Base-by-base conservation (phyloP, 2,329 filamentous ascomycete species). In the Curvularia eragrostidis region DNA sequence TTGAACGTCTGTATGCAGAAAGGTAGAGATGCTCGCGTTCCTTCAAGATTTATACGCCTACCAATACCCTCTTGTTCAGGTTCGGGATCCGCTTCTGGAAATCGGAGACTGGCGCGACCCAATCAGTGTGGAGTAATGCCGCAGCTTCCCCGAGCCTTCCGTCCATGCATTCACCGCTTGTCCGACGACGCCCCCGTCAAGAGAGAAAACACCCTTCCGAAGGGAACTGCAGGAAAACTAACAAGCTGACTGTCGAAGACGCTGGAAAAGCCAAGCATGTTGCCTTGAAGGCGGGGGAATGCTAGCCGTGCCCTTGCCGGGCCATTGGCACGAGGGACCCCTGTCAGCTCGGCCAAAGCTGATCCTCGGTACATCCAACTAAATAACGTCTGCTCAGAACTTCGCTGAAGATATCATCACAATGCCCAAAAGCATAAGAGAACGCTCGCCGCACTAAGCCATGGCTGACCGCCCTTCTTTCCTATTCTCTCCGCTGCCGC, bases 401-500 rank as follows among this genome's bases (percentile, higher is more conserved):
- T 57, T 57, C 54, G 59, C 61, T 61, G 61, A 59, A 65, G 58
- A 59, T 65, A 54, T 57, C 51, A 59, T 54, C 51, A 63, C 63
- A 65, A 55, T 53, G 49, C 49, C 54, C 53, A 48, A 52, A 61
- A 61, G 30, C 32, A 49, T 49, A 65, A 48, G 44, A 47, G 54
- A 54, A 41, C 39, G 43, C 23, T 50, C 39, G 44, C 50, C 58
- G 61, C 62, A 58, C 66, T 63, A 53, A 54, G 38, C 48, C 26
- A 77, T 76, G 73, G 61, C 69, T 58, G 30, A 51, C 34, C 21
- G 54, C 60, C 48, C 59, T 59, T 58, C 64, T 39, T 62, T 56
- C 59, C 36, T 51, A 52, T 57, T 54, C 26, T 54, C 57, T 53
- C 58, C 62, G 28, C 47, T 24, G 46, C 38, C 53, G 21, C 21